These are phyloP conservation scores for Plasmodium gonderi DNA, from an alignment of 169 alveolate species.

Conservation along the genomic window DNA sequence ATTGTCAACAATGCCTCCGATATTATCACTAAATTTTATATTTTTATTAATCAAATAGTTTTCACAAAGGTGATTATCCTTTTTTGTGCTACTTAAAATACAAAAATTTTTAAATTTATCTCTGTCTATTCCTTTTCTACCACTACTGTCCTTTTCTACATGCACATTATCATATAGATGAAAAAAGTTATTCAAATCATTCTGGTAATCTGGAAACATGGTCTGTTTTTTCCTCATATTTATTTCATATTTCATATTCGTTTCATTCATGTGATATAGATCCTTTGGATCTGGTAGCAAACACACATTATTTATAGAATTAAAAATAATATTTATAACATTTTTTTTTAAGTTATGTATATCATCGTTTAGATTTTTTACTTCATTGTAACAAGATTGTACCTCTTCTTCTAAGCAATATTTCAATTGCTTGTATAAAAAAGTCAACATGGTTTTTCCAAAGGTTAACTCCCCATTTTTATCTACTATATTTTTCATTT, in stretches of 20 bases:
- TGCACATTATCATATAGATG: slow-evolving; percentile 29
- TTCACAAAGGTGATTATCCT: neutral
- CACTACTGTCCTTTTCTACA: neutral
- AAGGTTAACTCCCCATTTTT: slow-evolving; percentile 55
- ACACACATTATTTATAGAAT: slow-evolving; percentile 37
- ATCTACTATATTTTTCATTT: slow-evolving; percentile 43
- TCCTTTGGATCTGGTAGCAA: slow-evolving; percentile 33
- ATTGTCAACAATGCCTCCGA: neutral
- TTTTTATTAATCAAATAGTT: neutral
- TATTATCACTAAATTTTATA: neutral
- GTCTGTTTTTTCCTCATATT: slow-evolving; percentile 2
- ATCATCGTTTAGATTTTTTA: slow-evolving; percentile 55
- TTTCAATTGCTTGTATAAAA: slow-evolving; percentile 57
- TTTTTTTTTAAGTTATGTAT: slow-evolving; percentile 52
- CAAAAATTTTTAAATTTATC: slow-evolving; percentile 26
- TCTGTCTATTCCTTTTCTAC: neutral
- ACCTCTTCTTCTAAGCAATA: slow-evolving; percentile 62
- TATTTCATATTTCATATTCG: neutral
- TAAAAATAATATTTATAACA: slow-evolving; percentile 30
- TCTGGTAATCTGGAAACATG: slow-evolving; percentile 31
- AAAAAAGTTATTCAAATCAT: slow-evolving; percentile 36
- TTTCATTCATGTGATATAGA: neutral
- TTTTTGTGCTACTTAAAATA: neutral
- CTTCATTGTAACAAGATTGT: slow-evolving; percentile 10
- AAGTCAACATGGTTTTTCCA: slow-evolving; percentile 58